Percentiles rank a stretch among this genome's conserved stretches.
Evolutionary conservation across 768 basidiomycete genomes (phyloP).

Genomic region (Podaxis sp.): DNA sequence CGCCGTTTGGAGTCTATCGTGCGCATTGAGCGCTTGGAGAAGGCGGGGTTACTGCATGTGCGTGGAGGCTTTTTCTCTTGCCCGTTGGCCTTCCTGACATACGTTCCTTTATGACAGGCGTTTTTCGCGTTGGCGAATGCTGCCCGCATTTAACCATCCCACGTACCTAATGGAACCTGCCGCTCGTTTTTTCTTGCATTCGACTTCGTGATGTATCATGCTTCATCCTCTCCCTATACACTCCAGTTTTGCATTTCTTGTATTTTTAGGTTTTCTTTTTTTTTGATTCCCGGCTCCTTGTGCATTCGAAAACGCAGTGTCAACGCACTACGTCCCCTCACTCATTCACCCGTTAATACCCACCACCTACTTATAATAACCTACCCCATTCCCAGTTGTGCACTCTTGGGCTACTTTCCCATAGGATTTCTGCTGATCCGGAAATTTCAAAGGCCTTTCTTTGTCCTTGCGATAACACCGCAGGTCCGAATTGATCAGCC

Average conservation of each 20-base stretch:
- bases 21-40: slow-evolving; percentile 53
- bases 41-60: neutral
- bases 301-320: neutral
- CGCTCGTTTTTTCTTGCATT: neutral
- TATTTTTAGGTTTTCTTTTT: neutral
- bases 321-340: neutral
- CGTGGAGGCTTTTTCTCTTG: neutral
- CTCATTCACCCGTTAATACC: neutral
- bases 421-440: neutral
- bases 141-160: neutral
- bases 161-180: neutral
- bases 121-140: slow-evolving; percentile 1
- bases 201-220: neutral
- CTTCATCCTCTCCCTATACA: neutral
- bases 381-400: neutral
- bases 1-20: slow-evolving; percentile 82
- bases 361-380: neutral
- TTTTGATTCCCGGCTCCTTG: neutral
- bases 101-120: neutral
- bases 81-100: neutral
- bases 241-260: neutral
- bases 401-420: neutral
- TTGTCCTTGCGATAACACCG: neutral
- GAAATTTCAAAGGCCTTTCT: neutral
- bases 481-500: neutral